A percentile compares a stretch with the other conserved stretches of the same genome.
Evolutionary conservation across 768 basidiomycete genomes (phyloP).

Genomic region (Tulasnella sp.): DNA sequence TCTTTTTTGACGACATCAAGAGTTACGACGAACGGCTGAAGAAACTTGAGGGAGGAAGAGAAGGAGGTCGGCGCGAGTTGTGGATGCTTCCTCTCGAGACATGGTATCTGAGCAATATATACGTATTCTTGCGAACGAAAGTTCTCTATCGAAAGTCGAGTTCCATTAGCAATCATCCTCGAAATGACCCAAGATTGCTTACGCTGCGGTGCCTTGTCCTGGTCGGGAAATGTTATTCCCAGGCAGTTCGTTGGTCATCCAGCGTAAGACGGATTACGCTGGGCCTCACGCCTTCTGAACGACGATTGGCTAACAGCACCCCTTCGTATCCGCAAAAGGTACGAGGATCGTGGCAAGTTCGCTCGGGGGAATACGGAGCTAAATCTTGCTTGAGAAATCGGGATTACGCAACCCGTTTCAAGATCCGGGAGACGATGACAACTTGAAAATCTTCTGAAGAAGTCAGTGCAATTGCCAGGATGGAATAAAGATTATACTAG

Average conservation of each 20-base stretch:
- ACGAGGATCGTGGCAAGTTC: neutral
- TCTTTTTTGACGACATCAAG: slow-evolving; percentile 19
- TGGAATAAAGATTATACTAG: neutral
- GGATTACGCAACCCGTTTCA: neutral
- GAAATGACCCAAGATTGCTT: neutral
- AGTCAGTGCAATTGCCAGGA: neutral
- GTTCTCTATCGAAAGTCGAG: neutral
- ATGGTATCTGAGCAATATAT: too few species aligned
- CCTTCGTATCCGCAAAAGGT: neutral
- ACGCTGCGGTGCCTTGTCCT: neutral
- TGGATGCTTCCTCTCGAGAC: too few species aligned
- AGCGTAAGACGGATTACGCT: neutral
- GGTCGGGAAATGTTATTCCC: too few species aligned
- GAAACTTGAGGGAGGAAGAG: neutral
- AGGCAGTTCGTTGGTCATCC: neutral
- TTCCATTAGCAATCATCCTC: neutral
- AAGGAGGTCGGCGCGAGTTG: too few species aligned
- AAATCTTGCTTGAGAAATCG: neutral
- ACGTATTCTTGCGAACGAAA: too few species aligned
- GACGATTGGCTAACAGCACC: neutral
- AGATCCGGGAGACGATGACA: too few species aligned
- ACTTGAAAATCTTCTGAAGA: neutral
- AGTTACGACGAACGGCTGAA: too few species aligned
- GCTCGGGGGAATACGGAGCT: neutral
- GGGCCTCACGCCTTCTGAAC: neutral